phyloP scores from a whole-genome alignment of 2,329 filamentous ascomycete species.

The Phyllosticta paracitricarpa region DNA sequence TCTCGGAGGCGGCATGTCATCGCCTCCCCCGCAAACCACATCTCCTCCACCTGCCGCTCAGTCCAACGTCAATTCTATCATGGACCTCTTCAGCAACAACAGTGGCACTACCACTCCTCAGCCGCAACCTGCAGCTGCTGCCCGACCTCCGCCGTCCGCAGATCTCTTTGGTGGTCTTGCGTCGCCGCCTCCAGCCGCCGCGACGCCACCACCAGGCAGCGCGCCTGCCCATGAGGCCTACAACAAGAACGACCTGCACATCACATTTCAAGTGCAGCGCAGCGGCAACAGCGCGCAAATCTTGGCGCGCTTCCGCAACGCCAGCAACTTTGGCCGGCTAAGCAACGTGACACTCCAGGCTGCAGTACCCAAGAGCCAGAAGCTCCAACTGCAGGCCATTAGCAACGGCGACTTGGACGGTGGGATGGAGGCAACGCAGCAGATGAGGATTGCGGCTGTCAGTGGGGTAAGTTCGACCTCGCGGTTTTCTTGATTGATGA shows the following conservation, averaged over 20 bases:
- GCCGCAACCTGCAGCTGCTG: constrained; percentile 27
- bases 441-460: constrained; percentile 72
- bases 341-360: constrained; percentile 78
- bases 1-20: constrained; percentile 54
- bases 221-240: constrained; percentile 60
- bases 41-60: constrained; percentile 25
- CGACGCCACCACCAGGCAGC: constrained; percentile 27
- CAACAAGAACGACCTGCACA: constrained; percentile 71
- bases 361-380: constrained; percentile 93
- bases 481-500: background rate
- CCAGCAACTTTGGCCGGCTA: constrained; percentile 53
- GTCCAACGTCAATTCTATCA: constrained; percentile 53
- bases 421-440: constrained; percentile 76
- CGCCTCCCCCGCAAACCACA: constrained; percentile 35
- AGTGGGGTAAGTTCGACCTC: constrained; percentile 64
- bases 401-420: constrained; percentile 67
- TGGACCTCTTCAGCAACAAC: constrained; percentile 68
- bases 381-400: constrained; percentile 82
- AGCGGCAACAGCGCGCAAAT: constrained; percentile 74
- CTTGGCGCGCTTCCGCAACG: constrained; percentile 74
- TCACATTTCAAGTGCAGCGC: constrained; percentile 76
- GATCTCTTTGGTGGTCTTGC: constrained; percentile 36
- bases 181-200: constrained; percentile 39
- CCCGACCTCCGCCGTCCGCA: constrained; percentile 25
- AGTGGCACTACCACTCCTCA: constrained; percentile 34